These are phyloP conservation scores for Fusarium albidum DNA, from an alignment of 2,329 filamentous ascomycete species.

Conservation along the genomic window DNA sequence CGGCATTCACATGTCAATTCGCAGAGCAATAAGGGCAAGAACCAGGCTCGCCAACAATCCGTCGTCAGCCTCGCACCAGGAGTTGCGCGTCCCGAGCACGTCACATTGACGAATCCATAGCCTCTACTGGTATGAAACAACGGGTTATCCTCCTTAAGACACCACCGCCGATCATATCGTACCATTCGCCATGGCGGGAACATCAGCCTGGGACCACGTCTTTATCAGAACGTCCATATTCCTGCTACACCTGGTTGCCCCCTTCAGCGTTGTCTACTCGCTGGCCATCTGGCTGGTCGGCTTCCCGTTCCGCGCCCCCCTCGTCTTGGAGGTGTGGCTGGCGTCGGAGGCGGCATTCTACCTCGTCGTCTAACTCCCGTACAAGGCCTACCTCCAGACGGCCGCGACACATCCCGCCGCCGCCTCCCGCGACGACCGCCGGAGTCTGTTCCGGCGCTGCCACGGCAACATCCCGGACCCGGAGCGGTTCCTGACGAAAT, in stretches of 20 bases:
- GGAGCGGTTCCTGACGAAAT: constrained; percentile 61
- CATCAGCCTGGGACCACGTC: constrained; percentile 36
- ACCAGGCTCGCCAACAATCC: too few relatives aligned
- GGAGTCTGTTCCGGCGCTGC: constrained; percentile 59
- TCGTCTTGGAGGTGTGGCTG: constrained; percentile 52
- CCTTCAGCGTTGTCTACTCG: constrained; percentile 57
- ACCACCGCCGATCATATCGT: background rate
- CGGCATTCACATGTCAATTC: too few relatives aligned
- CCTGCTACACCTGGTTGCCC: constrained; percentile 57
- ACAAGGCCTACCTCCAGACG: constrained; percentile 58
- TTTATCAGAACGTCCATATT: constrained; percentile 57
- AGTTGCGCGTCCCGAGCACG: too few relatives aligned
- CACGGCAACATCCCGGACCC: constrained; percentile 60
- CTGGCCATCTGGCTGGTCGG: constrained; percentile 39
- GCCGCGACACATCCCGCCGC: constrained; percentile 58
- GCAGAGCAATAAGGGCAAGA: too few relatives aligned
- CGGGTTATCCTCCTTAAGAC: background rate
- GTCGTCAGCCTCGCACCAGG: too few relatives aligned
- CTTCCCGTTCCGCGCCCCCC: constrained; percentile 40
- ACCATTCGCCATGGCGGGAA: background rate
- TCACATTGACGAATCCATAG: too few relatives aligned
- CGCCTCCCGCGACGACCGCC: constrained; percentile 54
- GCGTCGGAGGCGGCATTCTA: constrained; percentile 63
- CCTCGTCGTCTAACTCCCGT: constrained; percentile 60
- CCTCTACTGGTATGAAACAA: too few relatives aligned